Evolutionary conservation across 192 early-diverging fungal species (phyloP).

Genomic region (Coemansia sp.): DNA sequence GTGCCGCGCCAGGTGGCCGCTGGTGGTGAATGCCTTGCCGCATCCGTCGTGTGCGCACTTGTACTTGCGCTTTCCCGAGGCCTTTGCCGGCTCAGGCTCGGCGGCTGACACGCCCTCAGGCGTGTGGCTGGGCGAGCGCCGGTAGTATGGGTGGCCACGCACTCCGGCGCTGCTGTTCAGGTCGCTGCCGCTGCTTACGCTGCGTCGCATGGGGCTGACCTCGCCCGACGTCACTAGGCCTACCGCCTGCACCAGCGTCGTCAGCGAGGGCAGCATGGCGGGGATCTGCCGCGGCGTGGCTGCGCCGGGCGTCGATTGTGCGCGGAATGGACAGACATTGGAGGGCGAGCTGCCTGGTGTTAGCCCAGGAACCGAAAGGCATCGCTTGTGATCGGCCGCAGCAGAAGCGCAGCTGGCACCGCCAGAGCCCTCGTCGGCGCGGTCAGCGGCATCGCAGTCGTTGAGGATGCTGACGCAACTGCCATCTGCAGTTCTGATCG

Average conservation of each 20-base stretch:
- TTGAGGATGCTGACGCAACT: conserved; percentile 53
- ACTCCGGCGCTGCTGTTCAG: background rate
- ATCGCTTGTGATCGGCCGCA: conserved; percentile 35
- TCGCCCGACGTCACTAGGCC: conserved; percentile 26
- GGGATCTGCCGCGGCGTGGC: conserved; percentile 31
- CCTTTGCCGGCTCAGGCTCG: conserved; percentile 17
- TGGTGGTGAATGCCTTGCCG: conserved; percentile 79
- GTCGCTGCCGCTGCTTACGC: conserved; percentile 27
- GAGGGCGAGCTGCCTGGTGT: conserved; percentile 26
- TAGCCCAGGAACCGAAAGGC: conserved; percentile 38
- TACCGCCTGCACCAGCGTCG: conserved; percentile 37
- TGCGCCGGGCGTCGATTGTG: conserved; percentile 33
- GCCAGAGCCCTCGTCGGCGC: background rate
- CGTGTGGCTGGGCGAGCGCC: background rate
- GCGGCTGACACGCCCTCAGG: conserved; percentile 14
- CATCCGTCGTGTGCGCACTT: conserved; percentile 66
- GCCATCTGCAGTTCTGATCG: conserved; percentile 47
- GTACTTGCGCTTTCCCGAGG: conserved; percentile 69
- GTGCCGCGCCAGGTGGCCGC: conserved; percentile 82
- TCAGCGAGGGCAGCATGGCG: conserved; percentile 39
- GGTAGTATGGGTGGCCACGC: conserved; percentile 10
- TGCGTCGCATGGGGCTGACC: conserved; percentile 13
- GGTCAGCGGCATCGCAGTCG: conserved; percentile 28
- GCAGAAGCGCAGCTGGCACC: background rate
- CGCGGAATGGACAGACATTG: conserved; percentile 33